Base-by-base conservation (phyloP, 768 basidiomycete species). In the Mycena olivaceomarginata region DNA sequence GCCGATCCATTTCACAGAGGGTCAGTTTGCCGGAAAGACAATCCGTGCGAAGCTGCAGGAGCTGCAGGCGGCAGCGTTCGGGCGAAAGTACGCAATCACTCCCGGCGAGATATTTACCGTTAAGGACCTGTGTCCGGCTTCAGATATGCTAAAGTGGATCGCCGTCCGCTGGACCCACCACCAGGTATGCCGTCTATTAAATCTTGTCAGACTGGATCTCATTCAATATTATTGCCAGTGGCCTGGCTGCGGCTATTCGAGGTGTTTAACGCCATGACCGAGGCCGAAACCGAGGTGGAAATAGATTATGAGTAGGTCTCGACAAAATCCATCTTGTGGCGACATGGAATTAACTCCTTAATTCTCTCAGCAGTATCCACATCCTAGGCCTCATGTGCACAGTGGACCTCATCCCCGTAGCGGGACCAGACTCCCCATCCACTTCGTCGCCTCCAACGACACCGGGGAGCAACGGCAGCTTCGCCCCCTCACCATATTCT, bases 361-460 rank as follows among this genome's bases (percentile, higher is more conserved):
- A 16, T 15, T 78, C 60, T 74, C n/a, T 0, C 80, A 95, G 94
- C 57, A 90, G 91, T 56, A 84, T 94, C 60, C 90, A 93, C 70
- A 87, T 87, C n/a, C 87, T 92, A 41, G 95, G 95, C 2, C 87
- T 95, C 15, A 82, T 96, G 18, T 96, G 95, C 83, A 94, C 93
- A 4, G 94, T 94, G 53, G 95, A 96, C 84, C 87, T 96, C 20
- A 95, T 94, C 77, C 93, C 93, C 5, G 90, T 94, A 10, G 87
- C 89, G 71, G 75, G 72, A 43, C 66, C 70, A 43, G 80, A 79
- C 25, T 69, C 79, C 11, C 63, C 74, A 41, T 74, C 83, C 20
- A 67, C 79, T 6, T 56, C 74, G 45, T 76, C 83, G 20, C 60
- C 80, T 10, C 71, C 80, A 41, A 66, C 74, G 41, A 39, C 79